Conservation (phyloP, 495 filamentous ascomycete genomes). For the Clohesyomyces aquaticus region DNA sequence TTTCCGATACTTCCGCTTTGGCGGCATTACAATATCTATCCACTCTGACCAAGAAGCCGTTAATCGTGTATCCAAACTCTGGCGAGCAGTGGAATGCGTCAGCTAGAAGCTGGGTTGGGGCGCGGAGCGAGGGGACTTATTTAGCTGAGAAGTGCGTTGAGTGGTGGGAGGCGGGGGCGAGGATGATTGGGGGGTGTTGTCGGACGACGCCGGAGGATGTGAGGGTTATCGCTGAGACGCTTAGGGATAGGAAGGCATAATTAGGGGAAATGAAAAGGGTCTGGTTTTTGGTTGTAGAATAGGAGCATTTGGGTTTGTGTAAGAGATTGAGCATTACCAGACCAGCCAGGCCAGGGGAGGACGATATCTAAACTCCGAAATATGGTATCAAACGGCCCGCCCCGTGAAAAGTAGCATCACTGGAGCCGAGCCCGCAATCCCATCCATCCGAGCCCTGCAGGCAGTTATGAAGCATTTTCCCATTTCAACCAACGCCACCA, state of each 20-base stretch:
- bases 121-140: slow-evolving; percentile 1
- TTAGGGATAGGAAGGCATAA: neutral
- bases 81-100: slow-evolving; percentile 44
- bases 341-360: too few relatives aligned
- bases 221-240: slow-evolving; percentile 12
- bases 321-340: too few relatives aligned
- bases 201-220: slow-evolving; percentile 41
- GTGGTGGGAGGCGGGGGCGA: slow-evolving; percentile 23
- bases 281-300: too few relatives aligned
- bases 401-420: neutral
- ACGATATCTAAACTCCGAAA: too few relatives aligned
- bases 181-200: slow-evolving; percentile 45
- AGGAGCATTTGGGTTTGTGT: too few relatives aligned
- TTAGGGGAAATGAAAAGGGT: too few relatives aligned
- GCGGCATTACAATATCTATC: slow-evolving; percentile 31
- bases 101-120: slow-evolving; percentile 34
- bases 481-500: neutral
- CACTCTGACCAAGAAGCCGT: slow-evolving; percentile 19
- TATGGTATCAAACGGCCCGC: neutral
- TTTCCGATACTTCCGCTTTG: slow-evolving; percentile 23
- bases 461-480: neutral
- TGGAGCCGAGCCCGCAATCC: neutral
- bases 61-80: slow-evolving; percentile 47
- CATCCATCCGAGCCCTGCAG: neutral
- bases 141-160: slow-evolving; percentile 12